These are phyloP conservation scores for Globisporangium radiosum DNA, from an alignment of 352 stramenopile species.

Conservation along the genomic window DNA sequence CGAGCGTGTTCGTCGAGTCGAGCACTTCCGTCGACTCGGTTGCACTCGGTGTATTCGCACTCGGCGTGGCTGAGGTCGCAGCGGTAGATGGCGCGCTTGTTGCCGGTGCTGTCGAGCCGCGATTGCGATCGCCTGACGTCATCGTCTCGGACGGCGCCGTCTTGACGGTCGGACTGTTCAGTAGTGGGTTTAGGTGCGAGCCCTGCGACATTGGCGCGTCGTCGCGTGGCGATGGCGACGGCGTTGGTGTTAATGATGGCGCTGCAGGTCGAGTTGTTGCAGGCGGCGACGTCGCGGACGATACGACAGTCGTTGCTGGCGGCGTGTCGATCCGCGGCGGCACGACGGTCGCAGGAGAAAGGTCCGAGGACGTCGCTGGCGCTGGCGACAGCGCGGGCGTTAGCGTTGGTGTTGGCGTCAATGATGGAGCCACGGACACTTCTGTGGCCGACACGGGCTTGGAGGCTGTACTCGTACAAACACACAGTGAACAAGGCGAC, in stretches of 20 bases:
- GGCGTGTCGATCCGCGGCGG: slow-evolving; percentile 10
- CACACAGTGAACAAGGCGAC: not conserved
- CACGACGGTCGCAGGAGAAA: slow-evolving; percentile 8
- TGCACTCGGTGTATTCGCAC: too few species aligned
- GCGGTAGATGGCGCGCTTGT: not conserved
- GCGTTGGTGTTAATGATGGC: not conserved
- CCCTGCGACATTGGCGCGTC: not conserved
- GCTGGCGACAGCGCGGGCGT: not conserved
- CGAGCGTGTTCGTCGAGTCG: not conserved
- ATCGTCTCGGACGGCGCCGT: not conserved
- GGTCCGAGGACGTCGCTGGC: not conserved
- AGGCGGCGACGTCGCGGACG: slow-evolving; percentile 2
- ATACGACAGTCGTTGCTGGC: not conserved
- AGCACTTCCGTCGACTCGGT: not conserved
- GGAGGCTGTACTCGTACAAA: slow-evolving; percentile 6
- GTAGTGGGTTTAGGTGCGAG: slow-evolving; percentile 2
- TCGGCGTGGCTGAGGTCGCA: too few species aligned
- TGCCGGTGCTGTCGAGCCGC: slow-evolving; percentile 1
- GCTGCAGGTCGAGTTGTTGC: not conserved
- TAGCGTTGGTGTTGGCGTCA: not conserved
- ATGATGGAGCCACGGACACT: too few species aligned
- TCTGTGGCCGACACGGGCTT: not conserved
- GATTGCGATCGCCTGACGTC: not conserved
- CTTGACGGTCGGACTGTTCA: slow-evolving; percentile 6
- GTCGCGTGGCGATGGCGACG: not conserved